Evolutionary conservation across 345 rosid species (phyloP).

Genomic region (Limnanthes douglasii): DNA sequence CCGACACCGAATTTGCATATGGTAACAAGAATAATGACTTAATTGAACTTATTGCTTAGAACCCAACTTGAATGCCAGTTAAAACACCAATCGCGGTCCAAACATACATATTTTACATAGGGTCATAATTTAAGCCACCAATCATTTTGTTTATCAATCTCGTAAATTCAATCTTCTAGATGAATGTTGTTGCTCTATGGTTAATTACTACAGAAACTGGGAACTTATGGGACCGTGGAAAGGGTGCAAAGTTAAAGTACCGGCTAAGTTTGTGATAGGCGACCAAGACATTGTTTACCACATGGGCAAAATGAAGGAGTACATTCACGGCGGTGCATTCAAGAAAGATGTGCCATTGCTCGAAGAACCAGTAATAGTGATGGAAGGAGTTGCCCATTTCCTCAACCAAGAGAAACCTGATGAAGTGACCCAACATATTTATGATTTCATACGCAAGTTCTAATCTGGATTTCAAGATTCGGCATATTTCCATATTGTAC

Average conservation of each 20-base stretch:
- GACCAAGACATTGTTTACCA: conserved; percentile 48
- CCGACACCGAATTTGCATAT: no score
- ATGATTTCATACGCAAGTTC: conserved; percentile 36
- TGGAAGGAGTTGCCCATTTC: conserved; percentile 58
- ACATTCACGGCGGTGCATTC: conserved; percentile 34
- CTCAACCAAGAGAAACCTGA: conserved; percentile 57
- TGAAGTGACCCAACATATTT: conserved; percentile 34
- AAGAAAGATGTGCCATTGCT: conserved; percentile 32
- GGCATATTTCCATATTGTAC: no score
- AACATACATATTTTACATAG: no score
- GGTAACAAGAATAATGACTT: no score
- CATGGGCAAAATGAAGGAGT: conserved; percentile 46
- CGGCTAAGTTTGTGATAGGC: conserved; percentile 56
- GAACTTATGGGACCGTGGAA: conserved; percentile 66
- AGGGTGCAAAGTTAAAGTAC: conserved; percentile 29
- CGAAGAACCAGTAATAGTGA: conserved; percentile 34
- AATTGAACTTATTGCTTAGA: no score
- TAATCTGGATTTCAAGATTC: no score
- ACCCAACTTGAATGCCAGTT: no score
- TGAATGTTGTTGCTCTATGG: no score
- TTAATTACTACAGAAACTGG: conserved; percentile 45
- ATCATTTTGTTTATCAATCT: no score
- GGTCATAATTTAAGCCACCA: no score
- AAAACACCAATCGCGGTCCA: no score
- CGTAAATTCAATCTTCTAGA: no score